Evolutionary conservation across 2,329 filamentous ascomycete species (phyloP).

Genomic region (Trichoderma sp.): DNA sequence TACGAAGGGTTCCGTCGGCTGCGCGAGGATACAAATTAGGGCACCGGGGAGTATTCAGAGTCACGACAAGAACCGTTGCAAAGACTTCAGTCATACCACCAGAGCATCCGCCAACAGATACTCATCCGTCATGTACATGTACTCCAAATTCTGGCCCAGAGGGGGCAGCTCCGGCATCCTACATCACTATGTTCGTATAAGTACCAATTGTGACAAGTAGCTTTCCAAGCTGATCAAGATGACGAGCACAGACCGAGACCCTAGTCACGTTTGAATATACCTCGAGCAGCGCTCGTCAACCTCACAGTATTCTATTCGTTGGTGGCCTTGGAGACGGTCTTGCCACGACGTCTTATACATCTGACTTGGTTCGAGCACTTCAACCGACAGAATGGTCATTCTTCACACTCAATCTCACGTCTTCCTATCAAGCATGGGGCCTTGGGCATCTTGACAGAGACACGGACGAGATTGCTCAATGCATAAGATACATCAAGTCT

Average conservation of each 20-base stretch:
- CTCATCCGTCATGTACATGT: constrained; percentile 29
- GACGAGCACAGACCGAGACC: constrained; percentile 40
- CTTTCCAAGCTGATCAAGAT: not conserved
- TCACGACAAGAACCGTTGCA: not conserved
- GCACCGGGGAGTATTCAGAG: not conserved
- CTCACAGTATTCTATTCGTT: constrained; percentile 54
- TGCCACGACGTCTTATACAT: constrained; percentile 52
- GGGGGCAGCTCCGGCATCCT: constrained; percentile 39
- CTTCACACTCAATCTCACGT: constrained; percentile 45
- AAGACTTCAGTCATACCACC: not conserved
- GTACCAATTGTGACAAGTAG: constrained; percentile 6
- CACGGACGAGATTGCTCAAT: constrained; percentile 42
- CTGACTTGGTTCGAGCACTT: constrained; percentile 47
- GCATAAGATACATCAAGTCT: constrained; percentile 37
- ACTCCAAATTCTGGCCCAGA: constrained; percentile 41
- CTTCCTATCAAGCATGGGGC: constrained; percentile 43
- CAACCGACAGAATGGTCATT: constrained; percentile 42
- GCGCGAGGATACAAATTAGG: not conserved
- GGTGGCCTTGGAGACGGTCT: constrained; percentile 57
- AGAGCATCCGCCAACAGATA: not conserved
- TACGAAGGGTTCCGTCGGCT: not conserved
- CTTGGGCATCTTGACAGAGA: constrained; percentile 43
- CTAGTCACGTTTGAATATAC: constrained; percentile 45
- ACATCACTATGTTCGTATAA: constrained; percentile 41
- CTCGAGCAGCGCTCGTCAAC: constrained; percentile 36